These are phyloP conservation scores for Vitis hybrid DNA, from an alignment of 177 flowering plant genomes.

Conservation along the genomic window DNA sequence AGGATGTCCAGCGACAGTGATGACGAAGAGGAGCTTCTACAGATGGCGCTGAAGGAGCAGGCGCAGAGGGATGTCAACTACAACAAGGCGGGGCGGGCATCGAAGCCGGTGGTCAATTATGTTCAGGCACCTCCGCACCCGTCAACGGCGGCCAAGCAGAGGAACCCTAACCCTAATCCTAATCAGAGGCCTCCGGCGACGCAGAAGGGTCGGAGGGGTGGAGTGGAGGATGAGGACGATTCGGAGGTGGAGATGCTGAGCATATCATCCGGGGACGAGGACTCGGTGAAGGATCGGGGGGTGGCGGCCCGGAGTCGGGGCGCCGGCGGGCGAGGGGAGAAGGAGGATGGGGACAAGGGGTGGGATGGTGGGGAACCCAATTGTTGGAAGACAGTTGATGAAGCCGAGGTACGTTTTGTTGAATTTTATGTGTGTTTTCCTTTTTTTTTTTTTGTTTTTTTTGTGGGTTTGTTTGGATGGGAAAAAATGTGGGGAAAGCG, in stretches of 20 bases:
- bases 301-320: slow-evolving; percentile 12
- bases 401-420: slow-evolving; percentile 59
- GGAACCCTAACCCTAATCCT: not conserved
- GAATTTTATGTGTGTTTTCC: not conserved
- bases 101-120: slow-evolving; percentile 68
- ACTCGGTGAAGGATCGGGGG: slow-evolving; percentile 40
- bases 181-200: slow-evolving; percentile 5
- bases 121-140: slow-evolving; percentile 56
- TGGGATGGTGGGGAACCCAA: slow-evolving; percentile 93
- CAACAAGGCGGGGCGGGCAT: slow-evolving; percentile 33
- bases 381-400: slow-evolving; percentile 90
- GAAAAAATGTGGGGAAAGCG: not conserved
- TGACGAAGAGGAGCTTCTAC: slow-evolving; percentile 95
- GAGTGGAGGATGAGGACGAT: slow-evolving; percentile 75
- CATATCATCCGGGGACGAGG: slow-evolving; percentile 97
- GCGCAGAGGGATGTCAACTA: slow-evolving; percentile 66
- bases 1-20: slow-evolving; percentile 79
- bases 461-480: not conserved
- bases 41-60: slow-evolving; percentile 89
- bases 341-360: slow-evolving; percentile 48
- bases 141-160: not conserved
- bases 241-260: slow-evolving; percentile 98
- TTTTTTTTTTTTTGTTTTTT: not conserved
- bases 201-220: slow-evolving; percentile 14
- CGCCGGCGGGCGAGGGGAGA: slow-evolving; percentile 31